A percentile compares a stretch with the other conserved stretches of the same genome.
These are phyloP conservation scores for Phytophthora foliorum DNA, from an alignment of 352 stramenopile species.

Conservation along the genomic window DNA sequence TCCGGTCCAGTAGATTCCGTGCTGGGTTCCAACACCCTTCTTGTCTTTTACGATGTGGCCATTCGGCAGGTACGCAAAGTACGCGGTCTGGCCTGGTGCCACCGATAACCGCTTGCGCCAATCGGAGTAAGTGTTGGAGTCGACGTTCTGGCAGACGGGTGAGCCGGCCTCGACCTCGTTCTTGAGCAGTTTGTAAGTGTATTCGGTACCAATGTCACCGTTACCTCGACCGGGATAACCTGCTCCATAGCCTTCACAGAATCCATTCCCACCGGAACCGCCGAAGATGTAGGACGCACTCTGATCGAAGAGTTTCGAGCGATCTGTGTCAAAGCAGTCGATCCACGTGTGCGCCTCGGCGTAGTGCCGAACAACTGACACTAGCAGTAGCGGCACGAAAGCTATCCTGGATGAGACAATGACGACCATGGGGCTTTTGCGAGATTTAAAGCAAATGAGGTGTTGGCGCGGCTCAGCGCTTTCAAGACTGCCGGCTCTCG, in stretches of 20 bases:
- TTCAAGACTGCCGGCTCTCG: slow-evolving; percentile 26
- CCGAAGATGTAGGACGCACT: slow-evolving; percentile 79
- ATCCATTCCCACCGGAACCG: slow-evolving; percentile 68
- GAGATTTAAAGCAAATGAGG: neutral
- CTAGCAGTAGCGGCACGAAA: slow-evolving; percentile 20
- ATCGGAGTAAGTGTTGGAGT: slow-evolving; percentile 58
- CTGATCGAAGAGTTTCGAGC: slow-evolving; percentile 69
- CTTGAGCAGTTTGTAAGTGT: slow-evolving; percentile 79
- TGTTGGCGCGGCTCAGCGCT: slow-evolving; percentile 15
- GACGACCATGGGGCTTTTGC: slow-evolving; percentile 15
- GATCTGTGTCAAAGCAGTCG: slow-evolving; percentile 61
- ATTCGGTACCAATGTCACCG: slow-evolving; percentile 56
- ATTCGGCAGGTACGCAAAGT: slow-evolving; percentile 69
- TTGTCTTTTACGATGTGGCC: slow-evolving; percentile 79
- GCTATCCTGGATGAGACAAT: slow-evolving; percentile 22
- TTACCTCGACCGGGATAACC: slow-evolving; percentile 67
- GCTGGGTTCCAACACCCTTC: slow-evolving; percentile 62
- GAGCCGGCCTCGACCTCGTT: slow-evolving; percentile 66
- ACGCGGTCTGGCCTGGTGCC: slow-evolving; percentile 48
- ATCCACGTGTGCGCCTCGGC: slow-evolving; percentile 68
- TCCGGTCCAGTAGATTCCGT: slow-evolving; percentile 75
- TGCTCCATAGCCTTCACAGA: slow-evolving; percentile 70
- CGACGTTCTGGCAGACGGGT: slow-evolving; percentile 55
- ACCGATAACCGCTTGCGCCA: slow-evolving; percentile 66
- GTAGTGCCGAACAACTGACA: slow-evolving; percentile 22